Base-by-base conservation (phyloP, 352 stramenopile species). In the Phytophthora constricta region DNA sequence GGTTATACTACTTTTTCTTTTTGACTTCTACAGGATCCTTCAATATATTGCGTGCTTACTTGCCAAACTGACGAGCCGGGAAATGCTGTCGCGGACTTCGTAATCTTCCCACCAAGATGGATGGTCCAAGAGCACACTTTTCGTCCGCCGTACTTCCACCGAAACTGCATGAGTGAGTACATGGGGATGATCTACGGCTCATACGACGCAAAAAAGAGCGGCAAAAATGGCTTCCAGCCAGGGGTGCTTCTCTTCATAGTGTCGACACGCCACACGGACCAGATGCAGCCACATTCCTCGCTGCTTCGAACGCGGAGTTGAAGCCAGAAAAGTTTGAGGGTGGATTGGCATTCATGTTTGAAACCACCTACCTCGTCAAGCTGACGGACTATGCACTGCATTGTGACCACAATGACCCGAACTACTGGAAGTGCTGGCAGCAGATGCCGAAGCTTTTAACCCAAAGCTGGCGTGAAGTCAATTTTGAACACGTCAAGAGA, bases 331-430 rank as follows among this genome's bases (percentile, higher is more conserved):
- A 97, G 57, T 98, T 98, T 72, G 80, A 97, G 13, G 85, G 84
- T 53, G 96, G 96, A 5, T 74, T 99, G 13, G 97, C 97, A 33
- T 99, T 99, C 75, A 99, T 99, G 96, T 99, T 99, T 80, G 97
- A 99, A 80, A 94, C 90, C 23, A 98, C 89, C 37, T 95, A 95
- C 60, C 87, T 98, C 27, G 70, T 98, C 59, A 93, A 92, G 61
- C 58, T 98, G 47, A 97, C 88, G 17, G 74, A 91, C 48, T 95
- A 95, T 65, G 95, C 91, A 42, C 77, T 98, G 59, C 57, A 79
- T 16, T 96, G 87, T 58, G 74, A 96, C 28, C 83, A 97, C 56
- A 92, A 94, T 50, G 92, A 99, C 60, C 53, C 59, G 20, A 84
- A 97, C 58, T 99, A 99, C 78, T 94, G 84, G 65, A 90, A 91